Evolutionary conservation across 148 eudicot species (phyloP).

Genomic region (Chenopodium berlandieri): DNA sequence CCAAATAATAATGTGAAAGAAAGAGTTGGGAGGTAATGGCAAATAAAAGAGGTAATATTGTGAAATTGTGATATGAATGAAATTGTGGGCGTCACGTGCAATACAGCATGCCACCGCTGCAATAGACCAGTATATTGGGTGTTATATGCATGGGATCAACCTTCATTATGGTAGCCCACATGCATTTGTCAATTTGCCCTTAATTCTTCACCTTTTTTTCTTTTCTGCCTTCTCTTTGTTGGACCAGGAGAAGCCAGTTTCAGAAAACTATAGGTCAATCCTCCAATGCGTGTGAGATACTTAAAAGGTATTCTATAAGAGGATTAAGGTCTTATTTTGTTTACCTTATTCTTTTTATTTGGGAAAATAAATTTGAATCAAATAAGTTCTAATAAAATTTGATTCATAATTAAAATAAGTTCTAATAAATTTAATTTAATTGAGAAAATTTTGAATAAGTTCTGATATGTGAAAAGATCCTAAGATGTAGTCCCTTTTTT

Average conservation of each 20-base stretch:
- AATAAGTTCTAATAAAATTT: no score
- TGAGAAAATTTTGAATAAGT: no score
- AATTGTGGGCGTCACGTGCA: conserved; percentile 30
- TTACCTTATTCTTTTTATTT: no score
- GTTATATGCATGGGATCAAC: conserved; percentile 12
- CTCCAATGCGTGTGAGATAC: not conserved
- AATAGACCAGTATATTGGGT: conserved; percentile 17
- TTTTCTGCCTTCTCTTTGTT: not conserved
- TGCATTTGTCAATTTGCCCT: conserved; percentile 16
- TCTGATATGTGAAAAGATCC: no score
- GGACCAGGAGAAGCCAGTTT: not conserved
- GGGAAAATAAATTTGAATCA: no score
- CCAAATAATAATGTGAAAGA: not conserved
- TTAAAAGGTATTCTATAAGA: no score
- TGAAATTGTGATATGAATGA: not conserved
- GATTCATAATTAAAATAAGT: no score
- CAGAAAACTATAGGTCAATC: not conserved
- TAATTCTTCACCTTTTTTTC: not conserved
- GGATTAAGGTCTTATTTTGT: no score
- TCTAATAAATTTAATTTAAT: no score
- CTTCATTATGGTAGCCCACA: conserved; percentile 8
- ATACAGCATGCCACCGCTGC: conserved; percentile 16
- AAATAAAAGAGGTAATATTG: not conserved
- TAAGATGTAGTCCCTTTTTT: no score
- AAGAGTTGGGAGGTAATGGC: not conserved